Base-by-base conservation (phyloP, 768 basidiomycete species). In the Boletellus emodensis region DNA sequence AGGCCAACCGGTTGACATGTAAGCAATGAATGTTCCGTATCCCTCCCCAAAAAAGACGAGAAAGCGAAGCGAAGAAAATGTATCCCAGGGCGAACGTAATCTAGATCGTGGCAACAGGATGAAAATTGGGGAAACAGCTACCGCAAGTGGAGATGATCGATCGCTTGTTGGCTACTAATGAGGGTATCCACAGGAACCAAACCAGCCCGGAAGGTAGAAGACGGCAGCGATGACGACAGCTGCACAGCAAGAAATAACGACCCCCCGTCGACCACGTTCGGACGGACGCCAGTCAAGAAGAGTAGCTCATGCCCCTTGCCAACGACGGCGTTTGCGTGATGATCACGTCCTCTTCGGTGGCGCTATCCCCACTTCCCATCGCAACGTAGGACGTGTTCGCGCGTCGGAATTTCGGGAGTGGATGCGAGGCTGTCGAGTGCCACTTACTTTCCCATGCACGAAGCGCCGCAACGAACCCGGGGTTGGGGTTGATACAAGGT, bases 401-500 rank as follows among this genome's bases (percentile, higher is more conserved):
- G n/a, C 66, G 66, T 6, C 66, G 59, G 28, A 61, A 57, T 4
- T 67, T 63, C 9, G 61, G 57, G 3, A 41, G 51, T 11, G 66
- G 53, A 0, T 42, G 36, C 2, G 60, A 40, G 0, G 46, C 42
- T 1, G 40, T 44, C 6, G 66, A 57, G 12, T 57, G 62, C 70
- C 70, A 70, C 36, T 51, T 60, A 7, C 28, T 49, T 52, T 85
- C 83, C 83, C 83, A 85, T 24, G 81, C 79, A 18, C 75, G 72
- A 12, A 85, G 66, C 0, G 79, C 77, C 1, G 71, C 64, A 17
- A 87, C 79, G 59, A 90, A 90, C 4, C 84, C 87, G n/a, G 83
- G 70, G 59, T 90, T 90, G 14, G 87, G 87, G 61, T 87, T 85
- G 53, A 83, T 72, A 60, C 87, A 90, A 4, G 86, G 80, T 17